A percentile compares a stretch with the other conserved stretches of the same genome.
Conservation (phyloP, 768 basidiomycete species). For the Hygrophoropsis aurantiaca region DNA sequence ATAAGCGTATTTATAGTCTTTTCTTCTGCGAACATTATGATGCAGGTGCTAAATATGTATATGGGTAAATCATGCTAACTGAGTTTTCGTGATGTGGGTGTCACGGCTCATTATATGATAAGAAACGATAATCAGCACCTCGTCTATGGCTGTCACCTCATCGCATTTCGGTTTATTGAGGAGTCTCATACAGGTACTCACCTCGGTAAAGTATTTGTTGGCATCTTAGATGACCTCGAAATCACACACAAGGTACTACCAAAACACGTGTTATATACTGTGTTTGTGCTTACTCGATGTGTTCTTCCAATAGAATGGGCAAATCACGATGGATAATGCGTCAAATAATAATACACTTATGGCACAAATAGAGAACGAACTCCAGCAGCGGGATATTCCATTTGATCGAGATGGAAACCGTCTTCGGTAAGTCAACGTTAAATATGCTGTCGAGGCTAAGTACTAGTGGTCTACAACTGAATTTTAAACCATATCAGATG, state of each 20-base stretch:
- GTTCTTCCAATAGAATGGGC: slow-evolving; percentile 13
- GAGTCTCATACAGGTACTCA: slow-evolving; percentile 10
- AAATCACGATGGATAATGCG: slow-evolving; percentile 29
- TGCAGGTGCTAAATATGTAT: no score
- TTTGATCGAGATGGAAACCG: slow-evolving; percentile 16
- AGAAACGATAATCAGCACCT: slow-evolving; percentile 9
- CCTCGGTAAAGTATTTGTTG: slow-evolving; percentile 5
- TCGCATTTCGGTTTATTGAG: slow-evolving; percentile 16
- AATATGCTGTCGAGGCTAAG: not conserved
- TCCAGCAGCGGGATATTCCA: slow-evolving; percentile 5
- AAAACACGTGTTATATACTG: no score
- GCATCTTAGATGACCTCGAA: no score
- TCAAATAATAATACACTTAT: slow-evolving; percentile 24
- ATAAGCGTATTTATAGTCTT: no score
- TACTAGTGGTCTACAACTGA: no score
- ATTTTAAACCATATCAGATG: slow-evolving; percentile 6
- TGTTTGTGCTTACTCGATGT: no score
- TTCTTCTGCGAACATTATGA: no score
- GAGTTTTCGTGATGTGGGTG: no score
- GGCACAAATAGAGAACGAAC: slow-evolving; percentile 9
- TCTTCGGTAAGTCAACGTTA: slow-evolving; percentile 7
- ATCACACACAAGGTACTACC: no score
- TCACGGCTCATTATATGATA: slow-evolving; percentile 17
- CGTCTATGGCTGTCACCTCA: slow-evolving; percentile 8
- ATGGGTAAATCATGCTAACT: no score